Evolutionary conservation across 768 basidiomycete genomes (phyloP), one percentile per base, ranked within the genome.

Genomic region (Hygrocybe coccinea): DNA sequence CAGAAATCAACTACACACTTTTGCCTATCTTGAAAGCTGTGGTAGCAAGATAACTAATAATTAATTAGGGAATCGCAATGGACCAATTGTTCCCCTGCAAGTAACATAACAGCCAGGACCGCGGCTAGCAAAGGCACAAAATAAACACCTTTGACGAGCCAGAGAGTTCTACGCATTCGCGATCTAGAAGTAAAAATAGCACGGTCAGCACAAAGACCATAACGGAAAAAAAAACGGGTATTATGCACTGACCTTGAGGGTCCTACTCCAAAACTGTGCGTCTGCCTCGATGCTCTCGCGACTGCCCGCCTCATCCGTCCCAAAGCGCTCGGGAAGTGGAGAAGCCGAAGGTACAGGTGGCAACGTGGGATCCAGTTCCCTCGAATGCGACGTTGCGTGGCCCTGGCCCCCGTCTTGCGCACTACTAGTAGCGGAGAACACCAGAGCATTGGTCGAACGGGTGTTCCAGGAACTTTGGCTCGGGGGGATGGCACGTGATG

Each of bases 241-340:
- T 22, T 4, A 41, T 15, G 29, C 15, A 15, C 49, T 37, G 12
- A 50, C 48, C 48, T 55, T 58, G 48, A 58, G 46, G 7, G 44
- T 43, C 19, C 53, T 17, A 49, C 38, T 52, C 29, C 54, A 38
- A 37, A 51, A 58, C 34, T 38, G 47, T 5, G 44, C 53, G 36
- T 55, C 57, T 12, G 34, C 52, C 5, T 49, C 51, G 15, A 49
- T 38, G 19, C 53, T 55, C 3, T 45, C 47, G 15, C 53, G 45
- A n/a, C 50, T 43, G 21, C 50, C 39, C 17, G 54, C 35, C 15
- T 57, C 52, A 17, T 58, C 57, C 19, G 46, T 37, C 12, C 57
- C 57, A 55, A 58, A 58, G 19, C 21, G 55, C 10, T 37, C 53
- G 22, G 57, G 57, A 12, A 58, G 47, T 17, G 54, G 48, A 34